Conservation (phyloP, 1,284 basidiomycete species). For the Coniferiporia sulphurascens region DNA sequence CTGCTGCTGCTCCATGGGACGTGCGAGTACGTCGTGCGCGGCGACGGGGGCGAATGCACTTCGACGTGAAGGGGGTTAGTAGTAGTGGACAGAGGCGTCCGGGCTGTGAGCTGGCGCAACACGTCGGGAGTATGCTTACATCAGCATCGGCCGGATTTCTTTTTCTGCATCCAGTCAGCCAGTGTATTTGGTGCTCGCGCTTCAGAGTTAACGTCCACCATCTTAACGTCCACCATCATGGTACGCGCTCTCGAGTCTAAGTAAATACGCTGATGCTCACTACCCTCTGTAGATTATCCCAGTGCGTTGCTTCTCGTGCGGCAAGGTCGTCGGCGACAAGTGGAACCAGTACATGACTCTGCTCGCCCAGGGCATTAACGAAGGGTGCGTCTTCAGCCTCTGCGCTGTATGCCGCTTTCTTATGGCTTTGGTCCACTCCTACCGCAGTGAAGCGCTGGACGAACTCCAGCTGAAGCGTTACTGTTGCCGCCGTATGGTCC, state of each 20-base stretch:
- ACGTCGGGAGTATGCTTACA: neutral
- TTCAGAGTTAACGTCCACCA: neutral
- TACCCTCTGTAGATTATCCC: slow-evolving; percentile 66
- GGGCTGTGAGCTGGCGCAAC: neutral
- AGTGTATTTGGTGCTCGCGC: neutral
- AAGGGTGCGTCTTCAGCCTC: slow-evolving; percentile 62
- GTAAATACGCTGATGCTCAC: neutral
- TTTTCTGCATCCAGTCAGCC: neutral
- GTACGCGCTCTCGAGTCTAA: neutral
- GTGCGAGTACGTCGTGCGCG: neutral
- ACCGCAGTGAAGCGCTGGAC: slow-evolving; percentile 83
- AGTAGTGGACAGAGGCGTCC: neutral
- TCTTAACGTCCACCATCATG: neutral
- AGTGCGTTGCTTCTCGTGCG: slow-evolving; percentile 87
- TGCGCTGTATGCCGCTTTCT: neutral
- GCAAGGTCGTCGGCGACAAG: slow-evolving; percentile 91
- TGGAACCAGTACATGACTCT: slow-evolving; percentile 85
- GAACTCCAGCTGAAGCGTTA: slow-evolving; percentile 90
- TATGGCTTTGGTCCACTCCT: neutral
- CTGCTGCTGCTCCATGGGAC: slow-evolving; percentile 27
- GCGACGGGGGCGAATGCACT: neutral
- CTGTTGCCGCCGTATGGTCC: slow-evolving; percentile 95
- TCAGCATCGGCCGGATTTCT: neutral
- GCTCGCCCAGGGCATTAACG: slow-evolving; percentile 71
- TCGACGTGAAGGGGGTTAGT: neutral